Evolutionary conservation across 2,329 filamentous ascomycete genomes (phyloP), one percentile per base, ranked within the genome.

Genomic region (Microcyclosporella mali): DNA sequence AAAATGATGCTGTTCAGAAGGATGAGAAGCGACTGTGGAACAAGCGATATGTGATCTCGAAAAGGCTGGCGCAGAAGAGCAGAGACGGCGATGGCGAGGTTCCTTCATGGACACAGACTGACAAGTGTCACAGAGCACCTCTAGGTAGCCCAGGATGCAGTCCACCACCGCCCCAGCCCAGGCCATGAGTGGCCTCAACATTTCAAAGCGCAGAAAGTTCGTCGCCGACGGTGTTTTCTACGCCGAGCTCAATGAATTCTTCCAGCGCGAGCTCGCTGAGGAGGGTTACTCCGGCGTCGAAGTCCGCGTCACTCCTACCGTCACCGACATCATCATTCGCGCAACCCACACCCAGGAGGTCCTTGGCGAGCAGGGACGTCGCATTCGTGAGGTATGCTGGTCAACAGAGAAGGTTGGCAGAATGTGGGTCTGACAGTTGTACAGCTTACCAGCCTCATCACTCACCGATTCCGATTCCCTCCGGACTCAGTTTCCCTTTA

Each of bases 401-500:
- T 7, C 6, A 34, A 34, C 6, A 25, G 21, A 9, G 11, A 15
- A 34, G 11, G 10, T 18, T 6, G 30, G 30, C 6, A 17, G 33
- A 34, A 11, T 18, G 11, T 15, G 18, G 8, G 18, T 34, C 50
- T 53, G 25, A 55, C 39, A 33, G 16, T 21, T 4, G 9, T 28
- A 38, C 50, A 62, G 82, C 88, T 98, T 75, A 98, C 92, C 71
- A 95, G 88, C 67, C 85, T 98, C 71, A 98, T 98, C 81, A 94
- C 98, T 81, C 97, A 98, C 86, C 89, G 92, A 70, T 98, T 98
- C 87, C 95, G 95, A 82, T 98, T 98, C 85, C 90, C 92, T 75
- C 90, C 97, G 80, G 97, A 97, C 86, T 94, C 85, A 64, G 92
- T 98, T 72, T 97, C 92, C 59, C 88, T 98, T 69, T 98, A 98